Percentiles rank a stretch among this genome's conserved stretches.
Conservation (phyloP, 805 yeast genomes). For the Dipodascopsis uninucleata region DNA sequence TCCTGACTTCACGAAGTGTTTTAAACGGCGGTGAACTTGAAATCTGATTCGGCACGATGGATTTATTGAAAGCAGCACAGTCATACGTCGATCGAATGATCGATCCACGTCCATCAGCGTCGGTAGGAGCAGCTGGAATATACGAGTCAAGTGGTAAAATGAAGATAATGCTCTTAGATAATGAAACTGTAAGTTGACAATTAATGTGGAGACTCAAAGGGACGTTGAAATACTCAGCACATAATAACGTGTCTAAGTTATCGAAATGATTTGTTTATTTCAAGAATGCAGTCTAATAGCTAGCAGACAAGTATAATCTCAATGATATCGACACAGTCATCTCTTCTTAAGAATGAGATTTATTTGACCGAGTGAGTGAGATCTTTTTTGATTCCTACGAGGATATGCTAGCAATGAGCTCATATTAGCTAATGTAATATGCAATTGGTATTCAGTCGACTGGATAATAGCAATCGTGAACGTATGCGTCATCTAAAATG, state of each 20-base stretch:
- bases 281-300: background rate
- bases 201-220: no score
- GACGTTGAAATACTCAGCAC: no score
- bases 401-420: no score
- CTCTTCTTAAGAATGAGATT: constrained; percentile 75
- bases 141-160: constrained; percentile 40
- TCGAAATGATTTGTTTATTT: constrained; percentile 1
- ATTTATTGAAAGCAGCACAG: constrained; percentile 38
- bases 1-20: no score
- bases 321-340: constrained; percentile 85
- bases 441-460: constrained; percentile 33
- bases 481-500: constrained; percentile 78
- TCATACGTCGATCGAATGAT: constrained; percentile 41
- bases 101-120: constrained; percentile 16
- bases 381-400: no score
- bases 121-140: constrained; percentile 31
- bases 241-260: background rate
- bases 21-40: no score
- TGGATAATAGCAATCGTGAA: constrained; percentile 59
- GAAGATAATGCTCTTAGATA: constrained; percentile 74
- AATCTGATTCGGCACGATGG: no score
- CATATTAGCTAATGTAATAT: no score
- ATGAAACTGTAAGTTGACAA: constrained; percentile 51
- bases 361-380: constrained; percentile 66
- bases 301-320: constrained; percentile 66